Conservation (phyloP, 139 green algal genomes). For the Mesotaenium endlicherianum region DNA sequence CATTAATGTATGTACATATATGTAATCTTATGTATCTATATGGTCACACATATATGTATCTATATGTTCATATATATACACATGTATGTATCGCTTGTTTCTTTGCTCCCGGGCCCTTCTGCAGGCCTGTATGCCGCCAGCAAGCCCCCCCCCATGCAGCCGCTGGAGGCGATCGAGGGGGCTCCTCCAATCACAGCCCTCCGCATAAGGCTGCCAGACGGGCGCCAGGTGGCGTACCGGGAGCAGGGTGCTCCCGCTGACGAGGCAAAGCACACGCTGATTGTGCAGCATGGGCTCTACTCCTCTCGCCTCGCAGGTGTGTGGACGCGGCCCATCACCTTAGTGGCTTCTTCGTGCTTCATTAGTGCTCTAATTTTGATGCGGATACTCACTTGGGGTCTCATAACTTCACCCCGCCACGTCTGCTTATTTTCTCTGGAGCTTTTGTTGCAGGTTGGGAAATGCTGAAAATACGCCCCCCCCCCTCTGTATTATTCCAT, state of each 20-base stretch:
- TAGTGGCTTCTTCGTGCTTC: background rate
- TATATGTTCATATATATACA: too few relatives aligned
- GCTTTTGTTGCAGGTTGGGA: too few relatives aligned
- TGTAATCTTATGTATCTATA: too few relatives aligned
- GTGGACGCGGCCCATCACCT: background rate
- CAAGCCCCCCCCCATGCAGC: too few relatives aligned
- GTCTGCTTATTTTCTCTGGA: background rate
- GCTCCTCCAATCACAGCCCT: constrained; percentile 7
- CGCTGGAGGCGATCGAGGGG: too few relatives aligned
- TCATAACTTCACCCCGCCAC: background rate
- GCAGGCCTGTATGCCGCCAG: too few relatives aligned
- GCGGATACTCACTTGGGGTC: background rate
- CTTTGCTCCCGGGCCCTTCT: too few relatives aligned
- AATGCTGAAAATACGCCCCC: too few relatives aligned
- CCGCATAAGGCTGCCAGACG: constrained; percentile 27
- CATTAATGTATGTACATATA: too few relatives aligned
- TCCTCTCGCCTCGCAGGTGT: constrained; percentile 4
- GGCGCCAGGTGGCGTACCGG: constrained; percentile 11
- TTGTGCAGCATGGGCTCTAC: constrained; percentile 17
- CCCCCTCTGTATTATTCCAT: too few relatives aligned
- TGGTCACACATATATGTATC: too few relatives aligned
- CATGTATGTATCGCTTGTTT: too few relatives aligned
- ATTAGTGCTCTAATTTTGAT: background rate
- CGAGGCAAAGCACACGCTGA: background rate
- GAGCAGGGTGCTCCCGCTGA: background rate